phyloP scores from a whole-genome alignment of 306 rosid species.

The Arachis hypogaea region DNA sequence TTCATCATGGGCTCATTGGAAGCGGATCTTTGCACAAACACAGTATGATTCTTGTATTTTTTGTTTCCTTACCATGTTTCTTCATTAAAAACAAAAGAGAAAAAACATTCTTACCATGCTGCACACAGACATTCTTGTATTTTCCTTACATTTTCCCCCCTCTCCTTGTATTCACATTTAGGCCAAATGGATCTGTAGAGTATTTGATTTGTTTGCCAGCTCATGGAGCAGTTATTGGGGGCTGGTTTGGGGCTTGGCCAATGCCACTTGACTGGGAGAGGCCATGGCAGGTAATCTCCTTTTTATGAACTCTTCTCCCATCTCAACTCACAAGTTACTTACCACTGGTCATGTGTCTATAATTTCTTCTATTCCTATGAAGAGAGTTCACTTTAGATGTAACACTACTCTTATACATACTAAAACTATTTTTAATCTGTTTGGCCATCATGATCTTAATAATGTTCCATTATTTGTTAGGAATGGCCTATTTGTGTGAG shows the following conservation, averaged over 20 bases:
- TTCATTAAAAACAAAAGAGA: neutral
- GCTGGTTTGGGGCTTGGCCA: conserved; percentile 98
- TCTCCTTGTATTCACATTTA: conserved; percentile 38
- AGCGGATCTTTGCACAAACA: conserved; percentile 69
- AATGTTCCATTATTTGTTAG: conserved; percentile 46
- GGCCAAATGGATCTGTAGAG: conserved; percentile 70
- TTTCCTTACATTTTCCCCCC: too few relatives aligned
- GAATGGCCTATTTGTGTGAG: conserved; percentile 95
- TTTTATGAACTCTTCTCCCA: conserved; percentile 1
- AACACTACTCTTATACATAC: neutral
- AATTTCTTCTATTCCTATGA: neutral
- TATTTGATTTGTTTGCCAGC: conserved; percentile 78
- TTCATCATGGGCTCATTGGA: conserved; percentile 83
- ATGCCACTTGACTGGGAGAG: conserved; percentile 99
- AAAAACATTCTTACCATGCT: too few relatives aligned
- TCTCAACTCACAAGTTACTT: neutral
- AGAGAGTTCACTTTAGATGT: neutral
- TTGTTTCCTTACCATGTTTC: conserved; percentile 21
- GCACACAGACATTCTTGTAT: too few relatives aligned
- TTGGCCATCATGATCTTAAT: conserved; percentile 23
- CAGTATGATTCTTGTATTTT: conserved; percentile 51
- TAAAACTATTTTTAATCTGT: neutral
- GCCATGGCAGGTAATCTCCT: conserved; percentile 79
- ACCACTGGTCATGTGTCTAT: conserved; percentile 13
- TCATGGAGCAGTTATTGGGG: conserved; percentile 88